Conservation (phyloP, 495 filamentous ascomycete genomes). For the Penicillium crystallinum region DNA sequence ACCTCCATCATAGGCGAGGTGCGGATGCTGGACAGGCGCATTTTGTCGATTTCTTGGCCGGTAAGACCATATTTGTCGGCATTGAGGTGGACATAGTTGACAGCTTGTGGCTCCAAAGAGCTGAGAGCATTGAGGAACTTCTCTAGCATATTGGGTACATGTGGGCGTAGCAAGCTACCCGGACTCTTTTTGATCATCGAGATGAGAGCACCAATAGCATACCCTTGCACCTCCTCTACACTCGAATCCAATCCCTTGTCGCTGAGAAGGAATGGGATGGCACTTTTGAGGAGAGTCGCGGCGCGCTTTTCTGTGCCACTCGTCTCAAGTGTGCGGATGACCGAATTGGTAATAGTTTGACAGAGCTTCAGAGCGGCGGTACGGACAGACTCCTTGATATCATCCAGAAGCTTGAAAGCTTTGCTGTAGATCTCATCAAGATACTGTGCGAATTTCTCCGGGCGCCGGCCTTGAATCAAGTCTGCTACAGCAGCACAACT, state of each 20-base stretch:
- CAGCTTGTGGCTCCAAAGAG: conserved; percentile 75
- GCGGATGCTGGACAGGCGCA: conserved; percentile 71
- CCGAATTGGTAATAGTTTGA: conserved; percentile 70
- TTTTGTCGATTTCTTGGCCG: conserved; percentile 78
- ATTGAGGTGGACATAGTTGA: conserved; percentile 91
- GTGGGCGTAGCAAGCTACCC: conserved; percentile 65
- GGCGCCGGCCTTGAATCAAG: conserved; percentile 67
- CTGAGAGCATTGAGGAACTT: conserved; percentile 75
- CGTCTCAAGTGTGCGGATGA: conserved; percentile 81
- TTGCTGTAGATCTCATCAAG: conserved; percentile 77
- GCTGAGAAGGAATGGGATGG: conserved; percentile 88
- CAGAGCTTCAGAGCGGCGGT: conserved; percentile 75
- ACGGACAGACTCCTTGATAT: conserved; percentile 89
- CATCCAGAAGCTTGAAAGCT: conserved; percentile 77
- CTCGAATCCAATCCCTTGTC: conserved; percentile 80
- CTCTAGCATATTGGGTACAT: conserved; percentile 74
- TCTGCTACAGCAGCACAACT: conserved; percentile 88
- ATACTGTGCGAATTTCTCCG: conserved; percentile 76
- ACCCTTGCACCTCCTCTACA: conserved; percentile 74
- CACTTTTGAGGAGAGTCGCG: conserved; percentile 69
- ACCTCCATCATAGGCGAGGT: conserved; percentile 90
- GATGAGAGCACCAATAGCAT: conserved; percentile 69
- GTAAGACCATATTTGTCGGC: conserved; percentile 80
- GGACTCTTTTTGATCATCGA: conserved; percentile 81
- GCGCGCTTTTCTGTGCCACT: conserved; percentile 66